Base-by-base conservation (phyloP, 1,284 basidiomycete genomes). In the Ceraceosorus guamensis region DNA sequence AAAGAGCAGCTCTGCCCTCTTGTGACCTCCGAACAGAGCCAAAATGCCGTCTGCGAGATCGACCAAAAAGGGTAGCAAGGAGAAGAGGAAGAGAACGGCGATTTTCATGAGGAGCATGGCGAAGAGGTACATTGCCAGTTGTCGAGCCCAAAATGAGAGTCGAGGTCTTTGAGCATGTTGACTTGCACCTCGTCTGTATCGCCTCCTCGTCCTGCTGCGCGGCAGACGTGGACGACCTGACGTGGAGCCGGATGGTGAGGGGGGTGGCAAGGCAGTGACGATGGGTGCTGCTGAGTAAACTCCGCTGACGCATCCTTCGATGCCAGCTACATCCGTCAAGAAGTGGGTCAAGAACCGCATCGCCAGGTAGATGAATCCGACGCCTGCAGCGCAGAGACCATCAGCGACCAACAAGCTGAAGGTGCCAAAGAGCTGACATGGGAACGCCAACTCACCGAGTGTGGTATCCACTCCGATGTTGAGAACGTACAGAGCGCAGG, bases 401-500 rank as follows among this genome's bases (percentile, higher is more conserved):
- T 59, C 57, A 48, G 35, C 35, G n/a, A n/a, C n/a, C n/a, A n/a
- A n/a, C n/a, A n/a, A n/a, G 11, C 24, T 14, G 35, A 4, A 31
- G 14, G 37, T 32, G 30, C 13, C n/a, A 18, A 16, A 30, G 37
- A 41, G 37, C 37, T 41, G n/a, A 41, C n/a, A 8, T 54, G n/a
- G 11, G 34, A 41, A 34, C 46, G 39, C 30, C 37, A 13, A 76
- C 83, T 68, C 63, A 87, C 90, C 92, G 54, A 93, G 79, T 0
- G 92, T 96, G 16, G 92, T 96, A 78, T 98, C 93, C 60, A 97
- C 81, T 35, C 93, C 80, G 55, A 98, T 88, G 73, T 97, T 93
- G 57, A 96, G 83, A 76, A 96, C 95, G 79, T 97, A 96, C 59
- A 77, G 63, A 11, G 70, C 67, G 61, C 73, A 74, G 2, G 76